Percentiles rank a stretch among this genome's conserved stretches.
phyloP scores from a whole-genome alignment of 352 stramenopile genomes.

The Thraustotheca clavata region DNA sequence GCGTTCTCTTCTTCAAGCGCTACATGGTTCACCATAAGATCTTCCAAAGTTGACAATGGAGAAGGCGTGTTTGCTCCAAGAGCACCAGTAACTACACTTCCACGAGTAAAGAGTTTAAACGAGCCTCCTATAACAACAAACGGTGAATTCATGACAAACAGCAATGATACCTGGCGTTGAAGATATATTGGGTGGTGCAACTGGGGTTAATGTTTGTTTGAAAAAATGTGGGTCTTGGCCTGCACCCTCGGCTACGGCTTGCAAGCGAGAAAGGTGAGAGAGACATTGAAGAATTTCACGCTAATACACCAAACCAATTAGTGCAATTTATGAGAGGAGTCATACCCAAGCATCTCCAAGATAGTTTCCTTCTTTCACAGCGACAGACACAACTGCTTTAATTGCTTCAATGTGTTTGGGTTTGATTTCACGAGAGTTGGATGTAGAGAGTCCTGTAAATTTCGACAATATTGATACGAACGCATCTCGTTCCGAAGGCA shows the following conservation, averaged over 20 bases:
- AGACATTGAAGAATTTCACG: conserved; percentile 94
- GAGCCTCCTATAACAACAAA: neutral
- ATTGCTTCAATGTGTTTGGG: conserved; percentile 97
- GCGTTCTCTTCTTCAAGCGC: conserved; percentile 82
- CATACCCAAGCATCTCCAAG: conserved; percentile 93
- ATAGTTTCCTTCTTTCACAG: conserved; percentile 95
- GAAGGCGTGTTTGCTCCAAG: neutral
- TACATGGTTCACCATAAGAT: neutral
- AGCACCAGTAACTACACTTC: neutral
- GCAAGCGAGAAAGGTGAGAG: conserved; percentile 94
- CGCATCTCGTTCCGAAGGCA: conserved; percentile 90
- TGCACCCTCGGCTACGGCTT: conserved; percentile 89
- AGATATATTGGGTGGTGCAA: neutral
- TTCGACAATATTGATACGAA: conserved; percentile 95
- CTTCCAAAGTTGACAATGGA: neutral
- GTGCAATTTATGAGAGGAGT: neutral
- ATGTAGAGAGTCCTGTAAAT: conserved; percentile 92
- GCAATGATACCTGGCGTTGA: neutral
- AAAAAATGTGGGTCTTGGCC: conserved; percentile 1
- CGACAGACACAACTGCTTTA: conserved; percentile 94
- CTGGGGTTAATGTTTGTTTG: neutral
- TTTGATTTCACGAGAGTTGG: conserved; percentile 89
- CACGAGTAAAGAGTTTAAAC: neutral
- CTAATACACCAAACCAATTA: neutral
- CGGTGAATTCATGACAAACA: neutral